Conservation (phyloP, 1,284 basidiomycete species). For the Ceratobasidium sp. region DNA sequence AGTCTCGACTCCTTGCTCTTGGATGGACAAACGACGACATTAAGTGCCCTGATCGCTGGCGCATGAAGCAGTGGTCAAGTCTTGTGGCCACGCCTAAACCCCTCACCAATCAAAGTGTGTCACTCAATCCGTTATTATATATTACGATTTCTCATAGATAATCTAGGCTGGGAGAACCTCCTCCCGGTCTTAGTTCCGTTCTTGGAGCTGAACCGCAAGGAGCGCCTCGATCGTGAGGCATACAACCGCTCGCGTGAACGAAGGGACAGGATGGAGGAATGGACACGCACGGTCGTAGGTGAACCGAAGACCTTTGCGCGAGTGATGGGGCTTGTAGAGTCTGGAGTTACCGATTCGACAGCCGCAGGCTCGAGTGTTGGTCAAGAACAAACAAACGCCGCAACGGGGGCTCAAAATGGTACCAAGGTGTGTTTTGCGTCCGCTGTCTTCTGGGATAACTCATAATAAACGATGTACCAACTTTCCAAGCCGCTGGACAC, state of each 20-base stretch:
- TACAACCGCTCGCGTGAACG: neutral
- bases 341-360: neutral
- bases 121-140: neutral
- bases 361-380: neutral
- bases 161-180: slow-evolving; percentile 29
- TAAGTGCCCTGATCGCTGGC: neutral
- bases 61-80: slow-evolving; percentile 13
- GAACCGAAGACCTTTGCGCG: neutral
- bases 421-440: too few species aligned
- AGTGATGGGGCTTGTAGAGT: neutral
- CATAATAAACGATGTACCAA: too few species aligned
- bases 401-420: neutral
- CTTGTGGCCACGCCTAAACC: slow-evolving; percentile 8
- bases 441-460: too few species aligned
- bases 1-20: slow-evolving; percentile 22
- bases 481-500: neutral
- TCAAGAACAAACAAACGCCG: too few species aligned
- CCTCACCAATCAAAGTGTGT: slow-evolving; percentile 12
- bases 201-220: slow-evolving; percentile 3
- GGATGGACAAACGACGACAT: slow-evolving; percentile 28
- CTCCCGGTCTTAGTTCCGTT: slow-evolving; percentile 4
- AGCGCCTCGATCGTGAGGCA: slow-evolving; percentile 20
- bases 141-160: too few species aligned
- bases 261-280: neutral
- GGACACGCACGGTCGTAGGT: neutral